Conservation (phyloP, 1,284 basidiomycete genomes). For the Ustilago trichophora region DNA sequence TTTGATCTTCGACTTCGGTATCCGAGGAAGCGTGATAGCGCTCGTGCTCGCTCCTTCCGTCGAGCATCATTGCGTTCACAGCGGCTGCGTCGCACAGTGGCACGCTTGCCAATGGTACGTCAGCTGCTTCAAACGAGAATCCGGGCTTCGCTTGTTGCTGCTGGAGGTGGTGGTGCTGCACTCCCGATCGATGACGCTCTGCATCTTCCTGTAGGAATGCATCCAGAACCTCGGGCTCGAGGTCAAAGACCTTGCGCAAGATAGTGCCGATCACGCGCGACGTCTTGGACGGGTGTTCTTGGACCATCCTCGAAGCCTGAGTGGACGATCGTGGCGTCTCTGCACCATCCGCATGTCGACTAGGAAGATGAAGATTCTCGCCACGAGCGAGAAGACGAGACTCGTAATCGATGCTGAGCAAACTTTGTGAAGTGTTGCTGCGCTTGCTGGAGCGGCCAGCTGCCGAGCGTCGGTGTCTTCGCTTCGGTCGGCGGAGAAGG, state of each 20-base stretch:
- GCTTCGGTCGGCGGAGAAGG: conserved; percentile 32
- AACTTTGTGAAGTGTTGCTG: conserved; percentile 43
- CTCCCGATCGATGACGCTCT: no score
- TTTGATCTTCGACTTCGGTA: conserved; percentile 4
- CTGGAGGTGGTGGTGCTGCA: not conserved
- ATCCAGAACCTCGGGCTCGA: conserved; percentile 50
- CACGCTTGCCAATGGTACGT: conserved; percentile 12
- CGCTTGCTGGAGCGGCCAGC: conserved; percentile 43
- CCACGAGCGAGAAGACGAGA: conserved; percentile 12
- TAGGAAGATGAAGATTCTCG: no score
- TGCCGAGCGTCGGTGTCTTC: conserved; percentile 34
- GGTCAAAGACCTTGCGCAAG: conserved; percentile 39
- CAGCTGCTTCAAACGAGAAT: conserved; percentile 26
- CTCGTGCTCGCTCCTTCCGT: conserved; percentile 28
- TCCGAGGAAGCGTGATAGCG: conserved; percentile 5
- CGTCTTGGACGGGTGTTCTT: conserved; percentile 29
- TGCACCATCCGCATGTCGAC: conserved; percentile 12
- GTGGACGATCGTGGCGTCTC: conserved; percentile 22
- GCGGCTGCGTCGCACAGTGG: conserved; percentile 10
- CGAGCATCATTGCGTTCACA: conserved; percentile 28
- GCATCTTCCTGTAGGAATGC: conserved; percentile 33
- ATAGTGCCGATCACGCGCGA: conserved; percentile 41
- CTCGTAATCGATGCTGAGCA: conserved; percentile 36
- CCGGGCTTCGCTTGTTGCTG: conserved; percentile 1
- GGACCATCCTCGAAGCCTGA: conserved; percentile 11